Percentiles rank a stretch among this genome's conserved stretches.
Evolutionary conservation across 176 grass and related monocot genomes (phyloP).

Genomic region (Zoysia japonica): DNA sequence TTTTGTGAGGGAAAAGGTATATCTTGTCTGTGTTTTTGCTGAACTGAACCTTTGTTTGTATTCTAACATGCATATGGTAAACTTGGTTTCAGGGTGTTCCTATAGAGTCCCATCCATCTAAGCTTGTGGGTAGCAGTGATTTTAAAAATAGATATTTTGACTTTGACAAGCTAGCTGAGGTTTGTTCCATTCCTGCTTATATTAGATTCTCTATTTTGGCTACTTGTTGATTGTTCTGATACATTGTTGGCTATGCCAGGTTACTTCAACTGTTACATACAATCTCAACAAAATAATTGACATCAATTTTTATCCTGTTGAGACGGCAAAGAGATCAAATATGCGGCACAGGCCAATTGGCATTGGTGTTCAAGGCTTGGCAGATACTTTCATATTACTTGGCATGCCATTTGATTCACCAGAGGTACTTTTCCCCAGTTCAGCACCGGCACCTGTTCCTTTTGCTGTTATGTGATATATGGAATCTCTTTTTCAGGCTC

Average conservation of each 20-base stretch:
- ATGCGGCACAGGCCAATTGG: slow-evolving; percentile 84
- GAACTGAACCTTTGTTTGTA: too few relatives aligned
- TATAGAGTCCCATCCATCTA: slow-evolving; percentile 89
- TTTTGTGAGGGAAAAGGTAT: slow-evolving; percentile 97
- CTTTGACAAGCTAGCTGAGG: slow-evolving; percentile 94
- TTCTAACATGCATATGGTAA: too few relatives aligned
- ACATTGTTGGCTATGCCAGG: slow-evolving; percentile 42
- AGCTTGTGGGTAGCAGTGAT: slow-evolving; percentile 74
- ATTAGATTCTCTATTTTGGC: too few relatives aligned
- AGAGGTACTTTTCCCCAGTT: slow-evolving; percentile 60
- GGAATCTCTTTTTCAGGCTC: slow-evolving; percentile 56
- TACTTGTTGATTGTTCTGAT: too few relatives aligned
- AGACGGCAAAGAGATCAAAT: slow-evolving; percentile 77
- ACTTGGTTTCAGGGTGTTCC: slow-evolving; percentile 61
- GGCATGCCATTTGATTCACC: slow-evolving; percentile 97
- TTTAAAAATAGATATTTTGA: slow-evolving; percentile 92
- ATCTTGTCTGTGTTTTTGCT: too few relatives aligned
- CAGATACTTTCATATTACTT: slow-evolving; percentile 93
- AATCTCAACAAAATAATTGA: slow-evolving; percentile 97
- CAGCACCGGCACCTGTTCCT: slow-evolving; percentile 57
- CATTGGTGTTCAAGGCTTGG: slow-evolving; percentile 89
- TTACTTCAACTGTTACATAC: slow-evolving; percentile 69
- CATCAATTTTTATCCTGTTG: slow-evolving; percentile 81
- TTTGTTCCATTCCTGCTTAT: slow-evolving; percentile 24
- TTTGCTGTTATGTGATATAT: slow-evolving; percentile 24